phyloP scores from a whole-genome alignment of 805 yeast genomes.

The Candida khao-thaluensis region DNA sequence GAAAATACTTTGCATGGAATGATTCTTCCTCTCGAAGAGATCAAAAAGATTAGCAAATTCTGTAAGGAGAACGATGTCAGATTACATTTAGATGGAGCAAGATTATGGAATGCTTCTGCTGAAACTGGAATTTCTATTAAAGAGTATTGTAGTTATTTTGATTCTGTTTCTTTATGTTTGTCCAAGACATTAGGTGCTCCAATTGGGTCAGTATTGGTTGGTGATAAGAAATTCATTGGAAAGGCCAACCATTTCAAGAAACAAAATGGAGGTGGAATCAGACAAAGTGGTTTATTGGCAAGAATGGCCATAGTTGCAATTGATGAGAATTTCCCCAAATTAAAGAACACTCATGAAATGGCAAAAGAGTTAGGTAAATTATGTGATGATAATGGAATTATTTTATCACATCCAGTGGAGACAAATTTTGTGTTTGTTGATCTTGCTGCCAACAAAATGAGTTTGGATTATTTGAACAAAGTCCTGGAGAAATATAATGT shows the following conservation, averaged over 20 bases:
- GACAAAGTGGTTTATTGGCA: slow-evolving; percentile 42
- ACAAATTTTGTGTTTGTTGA: slow-evolving; percentile 44
- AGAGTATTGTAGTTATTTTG: slow-evolving; percentile 40
- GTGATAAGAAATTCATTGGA: slow-evolving; percentile 26
- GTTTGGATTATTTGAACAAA: slow-evolving; percentile 22
- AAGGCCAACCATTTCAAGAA: slow-evolving; percentile 47
- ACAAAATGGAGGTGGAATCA: slow-evolving; percentile 45
- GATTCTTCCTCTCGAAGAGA: slow-evolving; percentile 40
- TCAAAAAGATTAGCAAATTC: slow-evolving; percentile 33
- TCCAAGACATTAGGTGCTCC: slow-evolving; percentile 46
- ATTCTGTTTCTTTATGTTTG: slow-evolving; percentile 43
- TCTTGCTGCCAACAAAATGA: slow-evolving; percentile 28
- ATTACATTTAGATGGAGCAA: slow-evolving; percentile 44
- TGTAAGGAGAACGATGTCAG: slow-evolving; percentile 33
- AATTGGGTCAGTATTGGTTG: slow-evolving; percentile 42
- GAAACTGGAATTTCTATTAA: slow-evolving; percentile 40
- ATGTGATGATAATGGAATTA: slow-evolving; percentile 28
- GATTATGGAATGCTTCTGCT: slow-evolving; percentile 44
- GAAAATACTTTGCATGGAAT: slow-evolving; percentile 46
- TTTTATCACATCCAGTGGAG: slow-evolving; percentile 37
- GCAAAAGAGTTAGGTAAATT: slow-evolving; percentile 36
- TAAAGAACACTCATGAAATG: slow-evolving; percentile 29
- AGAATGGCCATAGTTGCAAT: slow-evolving; percentile 43
- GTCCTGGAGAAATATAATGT: slow-evolving; percentile 59
- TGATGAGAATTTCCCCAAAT: slow-evolving; percentile 36